These are phyloP conservation scores for Fusarium camptoceras DNA, from an alignment of 2,329 filamentous ascomycete genomes.

Conservation along the genomic window DNA sequence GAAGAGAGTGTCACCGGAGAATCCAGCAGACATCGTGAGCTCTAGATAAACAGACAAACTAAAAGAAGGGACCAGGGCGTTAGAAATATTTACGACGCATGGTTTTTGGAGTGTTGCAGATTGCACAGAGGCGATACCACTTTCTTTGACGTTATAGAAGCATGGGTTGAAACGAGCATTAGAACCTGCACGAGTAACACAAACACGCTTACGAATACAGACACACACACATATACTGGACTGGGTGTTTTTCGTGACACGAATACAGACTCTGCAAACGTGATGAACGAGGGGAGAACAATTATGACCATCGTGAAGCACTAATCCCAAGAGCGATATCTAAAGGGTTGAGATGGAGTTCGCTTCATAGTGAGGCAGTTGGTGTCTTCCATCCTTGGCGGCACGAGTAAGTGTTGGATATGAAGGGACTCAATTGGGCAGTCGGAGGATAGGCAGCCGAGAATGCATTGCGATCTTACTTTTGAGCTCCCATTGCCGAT, in stretches of 20 bases:
- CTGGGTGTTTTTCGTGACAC: background rate
- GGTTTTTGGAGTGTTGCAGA: background rate
- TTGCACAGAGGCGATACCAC: conserved; percentile 28
- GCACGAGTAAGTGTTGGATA: background rate
- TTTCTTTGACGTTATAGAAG: background rate
- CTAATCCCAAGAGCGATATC: background rate
- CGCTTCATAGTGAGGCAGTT: background rate
- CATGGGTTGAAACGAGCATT: conserved; percentile 5
- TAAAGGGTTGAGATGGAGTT: background rate
- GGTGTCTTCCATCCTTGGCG: background rate
- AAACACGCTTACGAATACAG: background rate
- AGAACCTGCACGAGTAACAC: conserved; percentile 5
- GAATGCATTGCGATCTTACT: background rate
- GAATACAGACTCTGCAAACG: background rate
- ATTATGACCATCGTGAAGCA: background rate
- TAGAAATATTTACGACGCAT: background rate
- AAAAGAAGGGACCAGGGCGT: background rate
- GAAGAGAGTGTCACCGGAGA: conserved; percentile 62
- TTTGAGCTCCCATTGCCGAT: background rate
- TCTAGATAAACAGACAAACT: background rate
- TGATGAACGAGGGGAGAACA: background rate
- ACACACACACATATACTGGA: background rate
- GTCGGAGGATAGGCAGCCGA: background rate
- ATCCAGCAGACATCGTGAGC: conserved; percentile 31
- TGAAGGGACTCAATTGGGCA: background rate